Evolutionary conservation across 176 grass and related monocot genomes (phyloP), one percentile per base, ranked within the genome.

Genomic region (Lolium perenne): DNA sequence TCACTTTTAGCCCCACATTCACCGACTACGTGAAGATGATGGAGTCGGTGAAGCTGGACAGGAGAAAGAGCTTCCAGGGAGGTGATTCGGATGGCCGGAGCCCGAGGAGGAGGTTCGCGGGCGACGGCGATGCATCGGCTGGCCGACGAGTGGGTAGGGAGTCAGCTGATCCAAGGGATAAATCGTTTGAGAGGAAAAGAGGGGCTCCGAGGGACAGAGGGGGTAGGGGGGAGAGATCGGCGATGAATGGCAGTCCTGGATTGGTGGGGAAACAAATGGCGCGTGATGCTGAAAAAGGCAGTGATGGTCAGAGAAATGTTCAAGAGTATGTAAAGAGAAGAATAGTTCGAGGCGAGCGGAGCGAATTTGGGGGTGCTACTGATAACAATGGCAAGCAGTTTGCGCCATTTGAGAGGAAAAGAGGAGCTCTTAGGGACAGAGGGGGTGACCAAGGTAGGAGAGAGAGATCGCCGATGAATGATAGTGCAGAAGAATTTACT

Each of bases 1-100:
- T 95, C 12, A 94, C 74, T 0, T 95, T 95, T 87, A 94, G 81
- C 61, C 90, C 96, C 4, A 85, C 93, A 9, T 95, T 98, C 83
- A 82, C 89, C 17, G 96, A 98, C 87, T 98, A 98, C 86, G 90
- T 95, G 88, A 98, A 98, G 92, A 83, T 95, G 79, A 95, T 98
- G 93, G 96, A 98, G 85, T 95, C 93, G 1, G 93, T 98, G 61
- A 94, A 94, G 83, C 32, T 86, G 51, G 96, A 95, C 79, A 84
- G 86, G 88, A 90, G 88, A 22, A 94, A 89, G 61, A 88, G 72
- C 75, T 82, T 80, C 18, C 53, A 55, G 79, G 85, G 74, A 3
- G 77, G 25, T 9, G 85, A 77, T 84, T 87, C 59, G 3, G 93
- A 87, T 74, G 41, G 47, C 38, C 47, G 38, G 58, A 62, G 62